Percentiles rank a stretch among this genome's conserved stretches.
phyloP scores from a whole-genome alignment of 768 basidiomycete genomes.

The Mycena amicta region DNA sequence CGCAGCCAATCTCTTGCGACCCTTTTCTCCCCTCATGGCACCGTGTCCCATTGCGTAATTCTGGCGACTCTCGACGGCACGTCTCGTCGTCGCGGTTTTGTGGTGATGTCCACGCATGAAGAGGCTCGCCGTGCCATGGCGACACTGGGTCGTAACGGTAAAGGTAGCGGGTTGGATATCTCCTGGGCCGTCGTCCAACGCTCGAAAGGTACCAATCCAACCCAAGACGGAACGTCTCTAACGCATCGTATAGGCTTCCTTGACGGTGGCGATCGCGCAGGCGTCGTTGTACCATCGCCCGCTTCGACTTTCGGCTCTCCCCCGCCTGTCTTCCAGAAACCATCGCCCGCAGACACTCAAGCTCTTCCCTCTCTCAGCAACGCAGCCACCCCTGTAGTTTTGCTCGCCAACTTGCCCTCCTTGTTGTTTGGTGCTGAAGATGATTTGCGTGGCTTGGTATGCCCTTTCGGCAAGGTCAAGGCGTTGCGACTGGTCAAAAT shows the following conservation, averaged over 20 bases:
- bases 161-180: conserved; percentile 63
- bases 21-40: conserved; percentile 66
- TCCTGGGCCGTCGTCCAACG: conserved; percentile 90
- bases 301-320: conserved; percentile 33
- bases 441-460: conserved; percentile 20
- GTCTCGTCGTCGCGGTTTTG: conserved; percentile 79
- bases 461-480: conserved; percentile 21
- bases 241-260: conserved; percentile 58
- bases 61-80: conserved; percentile 84
- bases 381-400: conserved; percentile 43
- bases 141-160: conserved; percentile 70
- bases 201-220: conserved; percentile 82
- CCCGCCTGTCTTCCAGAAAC: conserved; percentile 25
- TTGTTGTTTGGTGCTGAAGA: conserved; percentile 20
- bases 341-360: conserved; percentile 27
- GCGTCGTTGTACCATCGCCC: conserved; percentile 59
- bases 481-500: conserved; percentile 51
- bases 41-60: conserved; percentile 76
- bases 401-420: conserved; percentile 20
- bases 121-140: conserved; percentile 74
- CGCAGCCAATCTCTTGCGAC: conserved; percentile 44
- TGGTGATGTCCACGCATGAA: conserved; percentile 76
- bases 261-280: conserved; percentile 77
- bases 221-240: conserved; percentile 1
- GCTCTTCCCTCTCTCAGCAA: conserved; percentile 34